These are phyloP conservation scores for Eimeria maxima DNA, from an alignment of 169 alveolate genomes.

Conservation along the genomic window DNA sequence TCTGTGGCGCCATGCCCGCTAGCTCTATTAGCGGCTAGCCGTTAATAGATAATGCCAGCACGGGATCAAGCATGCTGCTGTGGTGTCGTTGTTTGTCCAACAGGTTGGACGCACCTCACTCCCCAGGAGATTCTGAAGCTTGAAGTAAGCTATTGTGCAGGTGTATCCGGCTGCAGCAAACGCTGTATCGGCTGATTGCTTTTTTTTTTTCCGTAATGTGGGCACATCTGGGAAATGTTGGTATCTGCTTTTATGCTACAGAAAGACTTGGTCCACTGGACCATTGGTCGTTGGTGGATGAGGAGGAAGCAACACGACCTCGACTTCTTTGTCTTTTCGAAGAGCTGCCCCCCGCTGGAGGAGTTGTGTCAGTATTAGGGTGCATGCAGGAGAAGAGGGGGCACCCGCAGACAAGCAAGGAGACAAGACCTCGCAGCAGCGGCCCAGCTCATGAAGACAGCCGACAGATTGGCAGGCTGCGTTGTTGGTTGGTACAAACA, in stretches of 20 bases:
- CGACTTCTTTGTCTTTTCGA: not conserved
- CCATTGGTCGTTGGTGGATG: slow-evolving; percentile 64
- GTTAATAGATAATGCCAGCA: not conserved
- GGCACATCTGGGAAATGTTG: not conserved
- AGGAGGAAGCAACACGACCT: slow-evolving; percentile 19
- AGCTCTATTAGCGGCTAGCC: too few relatives aligned
- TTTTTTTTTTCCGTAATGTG: not conserved
- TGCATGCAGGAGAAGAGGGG: too few relatives aligned
- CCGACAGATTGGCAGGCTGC: not conserved
- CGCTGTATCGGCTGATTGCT: too few relatives aligned
- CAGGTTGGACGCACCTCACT: slow-evolving; percentile 30
- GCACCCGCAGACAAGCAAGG: not conserved
- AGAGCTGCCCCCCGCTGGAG: not conserved
- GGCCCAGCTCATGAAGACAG: not conserved
- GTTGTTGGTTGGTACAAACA: not conserved
- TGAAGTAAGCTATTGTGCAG: not conserved
- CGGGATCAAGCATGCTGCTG: not conserved
- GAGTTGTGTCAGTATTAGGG: not conserved
- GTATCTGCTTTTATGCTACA: not conserved
- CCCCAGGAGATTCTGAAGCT: slow-evolving; percentile 21
- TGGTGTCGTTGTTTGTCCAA: not conserved
- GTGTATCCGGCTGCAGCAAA: not conserved
- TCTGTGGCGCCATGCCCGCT: too few relatives aligned
- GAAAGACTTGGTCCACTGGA: slow-evolving; percentile 41
- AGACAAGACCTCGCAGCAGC: not conserved